A percentile compares a stretch with the other conserved stretches of the same genome.
phyloP scores from a whole-genome alignment of 1,139 yeast species.

The Candida buenavistaensis region DNA sequence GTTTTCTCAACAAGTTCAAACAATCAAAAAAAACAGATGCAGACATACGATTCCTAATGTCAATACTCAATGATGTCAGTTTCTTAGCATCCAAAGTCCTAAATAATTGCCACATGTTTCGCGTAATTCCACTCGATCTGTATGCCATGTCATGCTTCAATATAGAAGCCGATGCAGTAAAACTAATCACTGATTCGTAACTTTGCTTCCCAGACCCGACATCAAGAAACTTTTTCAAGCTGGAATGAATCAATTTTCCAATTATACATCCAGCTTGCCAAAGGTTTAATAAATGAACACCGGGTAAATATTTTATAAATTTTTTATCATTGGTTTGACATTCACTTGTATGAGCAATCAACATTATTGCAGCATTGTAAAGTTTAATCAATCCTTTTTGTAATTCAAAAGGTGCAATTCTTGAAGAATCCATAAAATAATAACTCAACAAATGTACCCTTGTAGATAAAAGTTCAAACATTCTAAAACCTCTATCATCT shows the following conservation, averaged over 20 bases:
- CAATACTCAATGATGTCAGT: constrained; percentile 42
- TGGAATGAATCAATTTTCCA: constrained; percentile 75
- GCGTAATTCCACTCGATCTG: constrained; percentile 90
- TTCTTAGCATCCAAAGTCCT: constrained; percentile 53
- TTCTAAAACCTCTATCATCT: constrained; percentile 61
- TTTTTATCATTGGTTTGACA: constrained; percentile 60
- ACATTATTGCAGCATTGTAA: constrained; percentile 74
- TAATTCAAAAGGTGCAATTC: constrained; percentile 59
- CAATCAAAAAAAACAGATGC: constrained; percentile 93
- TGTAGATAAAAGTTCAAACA: constrained; percentile 67
- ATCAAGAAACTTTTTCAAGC: constrained; percentile 66
- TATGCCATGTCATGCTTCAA: constrained; percentile 90
- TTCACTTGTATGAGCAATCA: constrained; percentile 64
- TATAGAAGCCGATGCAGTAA: constrained; percentile 79
- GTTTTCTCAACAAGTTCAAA: constrained; percentile 77
- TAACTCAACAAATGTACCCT: constrained; percentile 80
- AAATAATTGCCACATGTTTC: constrained; percentile 89
- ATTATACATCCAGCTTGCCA: constrained; percentile 94
- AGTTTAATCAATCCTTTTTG: constrained; percentile 74
- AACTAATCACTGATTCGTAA: constrained; percentile 66
- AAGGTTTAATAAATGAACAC: constrained; percentile 72
- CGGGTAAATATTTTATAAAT: constrained; percentile 79
- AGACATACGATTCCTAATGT: constrained; percentile 79
- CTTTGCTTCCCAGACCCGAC: constrained; percentile 68
- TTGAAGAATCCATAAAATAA: constrained; percentile 68